Base-by-base conservation (phyloP, 768 basidiomycete species). In the Auriscalpium vulgare region DNA sequence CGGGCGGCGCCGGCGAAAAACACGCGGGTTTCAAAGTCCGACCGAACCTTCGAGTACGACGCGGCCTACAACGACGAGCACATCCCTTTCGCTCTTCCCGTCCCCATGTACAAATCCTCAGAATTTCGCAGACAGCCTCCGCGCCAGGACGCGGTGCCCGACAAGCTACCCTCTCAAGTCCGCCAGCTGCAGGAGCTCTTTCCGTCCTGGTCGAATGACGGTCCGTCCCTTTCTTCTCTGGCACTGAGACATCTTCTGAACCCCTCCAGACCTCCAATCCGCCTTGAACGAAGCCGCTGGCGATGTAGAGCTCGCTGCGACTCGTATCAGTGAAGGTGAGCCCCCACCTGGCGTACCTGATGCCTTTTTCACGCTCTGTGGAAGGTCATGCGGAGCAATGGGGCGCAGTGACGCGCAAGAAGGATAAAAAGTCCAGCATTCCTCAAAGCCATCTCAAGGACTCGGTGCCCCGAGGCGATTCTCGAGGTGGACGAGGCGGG, bases 321-420 rank as follows among this genome's bases (percentile, higher is more conserved):
- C 78, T n/a, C 78, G 84, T 66, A 88, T 93, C 60, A 80, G 74
- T 54, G 91, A 92, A 67, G 90, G 90, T 88, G 19, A 9, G 72
- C 61, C 36, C 2, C 29, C 45, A 14, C 47, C 10, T 2, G 14
- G 40, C 1, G 47, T 58, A 40, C 40, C 56, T 58, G 58, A 50
- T 61, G 53, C 54, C 23, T 57, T 64, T 49, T 58, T 68, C 51
- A 65, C 37, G 37, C 60, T 56, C 51, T 56, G 37, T 54, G 50
- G 51, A 67, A 92, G 90, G 90, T 65, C 76, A 77, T 61, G 86
- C 78, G 48, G 82, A 84, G 68, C 87, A 85, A 65, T 93, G 90
- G 90, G 89, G 81, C 51, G 82, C 88, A 54, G 90, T 91, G 56
- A 82, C 82, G 59, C 85, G 82, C 70, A 92, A 91, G 81, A 93